phyloP scores from a whole-genome alignment of 1,284 basidiomycete genomes.

The Leccinum fuscescens region DNA sequence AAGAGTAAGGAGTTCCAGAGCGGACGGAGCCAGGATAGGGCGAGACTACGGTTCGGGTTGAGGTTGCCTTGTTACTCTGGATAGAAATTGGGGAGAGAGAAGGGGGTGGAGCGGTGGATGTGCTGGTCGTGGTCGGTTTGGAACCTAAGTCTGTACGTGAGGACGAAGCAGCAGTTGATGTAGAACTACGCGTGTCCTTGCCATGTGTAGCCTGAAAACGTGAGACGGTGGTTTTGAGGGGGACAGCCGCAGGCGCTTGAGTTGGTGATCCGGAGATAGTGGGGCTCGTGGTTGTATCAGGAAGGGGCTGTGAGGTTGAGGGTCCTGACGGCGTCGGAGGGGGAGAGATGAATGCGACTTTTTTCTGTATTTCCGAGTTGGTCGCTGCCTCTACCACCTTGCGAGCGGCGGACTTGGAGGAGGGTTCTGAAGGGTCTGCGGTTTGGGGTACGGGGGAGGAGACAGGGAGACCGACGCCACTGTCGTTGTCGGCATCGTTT shows the following conservation, averaged over 20 bases:
- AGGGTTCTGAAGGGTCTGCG: slow-evolving; percentile 39
- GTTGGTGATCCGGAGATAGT: slow-evolving; percentile 40
- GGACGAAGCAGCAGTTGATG: slow-evolving; percentile 57
- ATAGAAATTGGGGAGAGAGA: slow-evolving; percentile 40
- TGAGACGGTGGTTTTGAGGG: slow-evolving; percentile 62
- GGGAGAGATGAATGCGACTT: slow-evolving; percentile 81
- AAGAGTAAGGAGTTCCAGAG: slow-evolving; percentile 76
- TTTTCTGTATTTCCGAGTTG: slow-evolving; percentile 59
- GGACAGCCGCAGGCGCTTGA: slow-evolving; percentile 33
- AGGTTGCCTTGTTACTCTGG: slow-evolving; percentile 45
- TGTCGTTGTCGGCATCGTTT: slow-evolving; percentile 13
- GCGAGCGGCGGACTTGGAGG: slow-evolving; percentile 50
- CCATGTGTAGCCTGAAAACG: slow-evolving; percentile 71
- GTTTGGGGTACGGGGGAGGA: slow-evolving; percentile 27
- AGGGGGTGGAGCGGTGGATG: slow-evolving; percentile 45
- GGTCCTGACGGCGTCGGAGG: slow-evolving; percentile 57
- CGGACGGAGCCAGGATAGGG: slow-evolving; percentile 69
- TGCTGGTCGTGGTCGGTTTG: slow-evolving; percentile 33
- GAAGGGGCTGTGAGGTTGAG: slow-evolving; percentile 36
- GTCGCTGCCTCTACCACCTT: slow-evolving; percentile 44
- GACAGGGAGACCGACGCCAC: background rate
- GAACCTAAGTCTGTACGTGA: slow-evolving; percentile 50
- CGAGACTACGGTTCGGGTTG: slow-evolving; percentile 58
- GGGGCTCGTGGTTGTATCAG: slow-evolving; percentile 36
- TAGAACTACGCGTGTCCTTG: slow-evolving; percentile 65